These are phyloP conservation scores for Pachyrhizus erosus DNA, from an alignment of 306 rosid species.

Conservation along the genomic window DNA sequence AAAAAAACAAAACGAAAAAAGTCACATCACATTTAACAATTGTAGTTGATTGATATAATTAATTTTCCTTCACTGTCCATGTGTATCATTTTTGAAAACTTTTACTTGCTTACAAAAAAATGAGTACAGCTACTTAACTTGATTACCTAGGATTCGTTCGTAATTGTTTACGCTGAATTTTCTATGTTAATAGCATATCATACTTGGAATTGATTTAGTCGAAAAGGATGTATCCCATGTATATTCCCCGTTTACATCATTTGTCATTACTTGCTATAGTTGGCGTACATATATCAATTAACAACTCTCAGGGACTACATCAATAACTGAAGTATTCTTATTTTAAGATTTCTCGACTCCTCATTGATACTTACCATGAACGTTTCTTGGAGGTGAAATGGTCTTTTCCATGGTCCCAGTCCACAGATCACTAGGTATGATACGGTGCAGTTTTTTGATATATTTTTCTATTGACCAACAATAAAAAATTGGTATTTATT, in stretches of 20 bases:
- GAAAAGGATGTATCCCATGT: background rate
- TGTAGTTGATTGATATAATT: background rate
- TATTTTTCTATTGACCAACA: background rate
- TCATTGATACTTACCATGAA: background rate
- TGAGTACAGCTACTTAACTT: background rate
- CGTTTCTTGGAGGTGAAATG: background rate
- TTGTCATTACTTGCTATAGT: background rate
- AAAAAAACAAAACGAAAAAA: no score
- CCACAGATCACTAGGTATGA: background rate
- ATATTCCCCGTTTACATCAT: background rate
- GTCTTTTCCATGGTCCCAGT: conserved; percentile 7
- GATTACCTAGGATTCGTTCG: background rate
- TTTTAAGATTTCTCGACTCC: background rate
- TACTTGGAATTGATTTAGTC: background rate
- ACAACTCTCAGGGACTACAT: conserved; percentile 18
- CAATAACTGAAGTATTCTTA: conserved; percentile 19
- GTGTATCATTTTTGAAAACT: background rate
- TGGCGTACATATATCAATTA: background rate
- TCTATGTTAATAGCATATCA: background rate
- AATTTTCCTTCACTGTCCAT: background rate
- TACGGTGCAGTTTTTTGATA: background rate
- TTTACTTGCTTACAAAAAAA: background rate
- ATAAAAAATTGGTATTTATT: background rate
- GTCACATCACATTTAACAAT: no score
- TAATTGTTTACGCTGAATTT: background rate